phyloP scores from a whole-genome alignment of 1,284 basidiomycete genomes.

The Mycena sp. region DNA sequence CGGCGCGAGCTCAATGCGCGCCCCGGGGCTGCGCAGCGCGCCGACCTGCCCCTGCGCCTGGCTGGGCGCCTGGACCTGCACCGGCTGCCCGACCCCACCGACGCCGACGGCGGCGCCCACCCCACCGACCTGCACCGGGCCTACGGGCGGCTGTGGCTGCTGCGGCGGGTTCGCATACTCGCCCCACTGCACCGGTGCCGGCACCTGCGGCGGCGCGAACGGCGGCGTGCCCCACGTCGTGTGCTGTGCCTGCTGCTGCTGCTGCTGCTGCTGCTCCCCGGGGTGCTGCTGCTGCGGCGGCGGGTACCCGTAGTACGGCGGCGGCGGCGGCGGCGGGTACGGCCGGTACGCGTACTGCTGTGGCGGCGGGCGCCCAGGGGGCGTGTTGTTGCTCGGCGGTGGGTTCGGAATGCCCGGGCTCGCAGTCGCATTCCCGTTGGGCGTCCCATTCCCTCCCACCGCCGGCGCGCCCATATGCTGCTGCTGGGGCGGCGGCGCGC shows the following conservation, averaged over 20 bases:
- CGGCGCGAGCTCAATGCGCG: slow-evolving; percentile 29
- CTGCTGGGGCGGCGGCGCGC: background rate
- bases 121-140: background rate
- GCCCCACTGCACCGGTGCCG: slow-evolving; percentile 25
- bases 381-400: no score
- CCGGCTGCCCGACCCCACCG: background rate
- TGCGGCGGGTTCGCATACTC: slow-evolving; percentile 25
- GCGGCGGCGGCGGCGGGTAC: slow-evolving; percentile 35
- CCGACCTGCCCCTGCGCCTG: slow-evolving; percentile 14
- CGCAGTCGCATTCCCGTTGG: no score
- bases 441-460: no score
- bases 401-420: no score
- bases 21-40: slow-evolving; percentile 20
- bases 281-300: slow-evolving; percentile 33
- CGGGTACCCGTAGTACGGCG: slow-evolving; percentile 32
- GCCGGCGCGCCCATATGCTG: background rate
- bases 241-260: slow-evolving; percentile 29
- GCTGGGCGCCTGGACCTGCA: slow-evolving; percentile 1
- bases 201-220: slow-evolving; percentile 28
- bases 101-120: background rate
- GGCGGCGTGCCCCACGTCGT: slow-evolving; percentile 32
- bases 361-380: background rate
- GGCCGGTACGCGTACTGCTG: slow-evolving; percentile 22
- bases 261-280: slow-evolving; percentile 10
- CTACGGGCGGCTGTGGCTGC: slow-evolving; percentile 15